Base-by-base conservation (phyloP, 2,329 filamentous ascomycete genomes). In the Ophiosphaerella narmari region DNA sequence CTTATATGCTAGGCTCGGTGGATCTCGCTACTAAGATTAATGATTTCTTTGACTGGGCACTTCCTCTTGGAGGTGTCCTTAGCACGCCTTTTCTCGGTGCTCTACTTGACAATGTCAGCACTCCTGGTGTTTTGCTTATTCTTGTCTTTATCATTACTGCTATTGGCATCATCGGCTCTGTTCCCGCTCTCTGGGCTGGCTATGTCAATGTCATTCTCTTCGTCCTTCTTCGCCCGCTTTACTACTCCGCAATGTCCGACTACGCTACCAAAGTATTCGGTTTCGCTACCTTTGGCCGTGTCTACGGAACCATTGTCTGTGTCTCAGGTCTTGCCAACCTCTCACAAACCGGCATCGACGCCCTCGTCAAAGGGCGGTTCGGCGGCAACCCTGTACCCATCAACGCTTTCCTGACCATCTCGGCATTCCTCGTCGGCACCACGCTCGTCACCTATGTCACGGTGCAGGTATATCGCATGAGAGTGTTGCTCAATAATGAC, bases 231-330 rank as follows among this genome's bases (percentile, higher is more conserved):
- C 85, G 91, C 0, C 91, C 91, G 0, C 86, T 96, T 24, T 96
- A 95, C 74, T 96, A 96, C 75, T 94, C 90, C 0, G 87, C 90
- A 7, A 89, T 96, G 61, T 92, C 87, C 35, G 91, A 96, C 74
- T 96, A 94, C 68, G 84, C 85, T 23, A 90, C 90, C 52, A 96
- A 96, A 72, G 91, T 96, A 18, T 96, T 96, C 68, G 91, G 91
- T 5, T 95, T 96, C 73, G 71, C 86, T 48, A 96, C 90, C 0
- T 96, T 96, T 65, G 91, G 91, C 24, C 94, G 89, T 39, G 90
- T 96, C 7, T 96, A 96, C 71, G 91, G 91, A 4, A 82, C 91
- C 24, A 88, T 95, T 55, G 94, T 96, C 60, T 94, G 89, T 73
- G 75, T 93, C 4, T 87, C 91, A 0, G 91, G 91, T 0, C 70